Evolutionary conservation across 2,329 filamentous ascomycete species (phyloP).

Genomic region (Tolypocladium guangdongense): DNA sequence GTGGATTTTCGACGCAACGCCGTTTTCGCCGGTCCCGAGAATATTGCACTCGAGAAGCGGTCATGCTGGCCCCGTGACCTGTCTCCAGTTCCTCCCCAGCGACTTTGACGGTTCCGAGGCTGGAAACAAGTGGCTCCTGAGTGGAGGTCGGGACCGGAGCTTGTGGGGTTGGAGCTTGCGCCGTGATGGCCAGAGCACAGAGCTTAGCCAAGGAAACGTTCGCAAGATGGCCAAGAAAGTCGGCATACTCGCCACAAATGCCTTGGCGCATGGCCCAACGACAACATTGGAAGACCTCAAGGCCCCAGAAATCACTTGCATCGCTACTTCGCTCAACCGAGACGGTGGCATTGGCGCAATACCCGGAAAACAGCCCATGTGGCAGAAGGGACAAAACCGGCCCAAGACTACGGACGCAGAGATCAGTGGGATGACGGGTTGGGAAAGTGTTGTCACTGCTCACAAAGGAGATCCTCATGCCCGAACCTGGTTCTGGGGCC

Average conservation of each 20-base stretch:
- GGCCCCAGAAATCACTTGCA: slow-evolving; percentile 81
- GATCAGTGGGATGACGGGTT: slow-evolving; percentile 70
- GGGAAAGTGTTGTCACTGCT: slow-evolving; percentile 93
- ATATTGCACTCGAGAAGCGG: slow-evolving; percentile 79
- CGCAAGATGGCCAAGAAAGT: slow-evolving; percentile 83
- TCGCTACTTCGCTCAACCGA: slow-evolving; percentile 84
- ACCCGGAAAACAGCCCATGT: slow-evolving; percentile 67
- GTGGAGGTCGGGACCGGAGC: slow-evolving; percentile 78
- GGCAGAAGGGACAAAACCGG: slow-evolving; percentile 64
- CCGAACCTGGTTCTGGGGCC: slow-evolving; percentile 96
- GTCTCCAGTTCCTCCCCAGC: slow-evolving; percentile 73
- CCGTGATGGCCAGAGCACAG: slow-evolving; percentile 84
- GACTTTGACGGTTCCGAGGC: slow-evolving; percentile 83
- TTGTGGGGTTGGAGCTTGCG: slow-evolving; percentile 95
- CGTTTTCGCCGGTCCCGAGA: slow-evolving; percentile 77
- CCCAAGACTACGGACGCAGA: slow-evolving; percentile 57
- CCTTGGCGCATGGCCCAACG: slow-evolving; percentile 47
- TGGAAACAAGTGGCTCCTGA: slow-evolving; percentile 88
- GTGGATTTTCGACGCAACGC: slow-evolving; percentile 91
- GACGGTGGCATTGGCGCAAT: slow-evolving; percentile 88
- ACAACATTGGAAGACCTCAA: slow-evolving; percentile 66
- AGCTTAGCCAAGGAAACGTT: slow-evolving; percentile 83
- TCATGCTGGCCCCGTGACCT: slow-evolving; percentile 77
- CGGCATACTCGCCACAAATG: slow-evolving; percentile 53
- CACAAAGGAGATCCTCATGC: slow-evolving; percentile 78